Evolutionary conservation across 495 filamentous ascomycete genomes (phyloP), one percentile per base, ranked within the genome.

Genomic region (Trypethelium eluteriae): DNA sequence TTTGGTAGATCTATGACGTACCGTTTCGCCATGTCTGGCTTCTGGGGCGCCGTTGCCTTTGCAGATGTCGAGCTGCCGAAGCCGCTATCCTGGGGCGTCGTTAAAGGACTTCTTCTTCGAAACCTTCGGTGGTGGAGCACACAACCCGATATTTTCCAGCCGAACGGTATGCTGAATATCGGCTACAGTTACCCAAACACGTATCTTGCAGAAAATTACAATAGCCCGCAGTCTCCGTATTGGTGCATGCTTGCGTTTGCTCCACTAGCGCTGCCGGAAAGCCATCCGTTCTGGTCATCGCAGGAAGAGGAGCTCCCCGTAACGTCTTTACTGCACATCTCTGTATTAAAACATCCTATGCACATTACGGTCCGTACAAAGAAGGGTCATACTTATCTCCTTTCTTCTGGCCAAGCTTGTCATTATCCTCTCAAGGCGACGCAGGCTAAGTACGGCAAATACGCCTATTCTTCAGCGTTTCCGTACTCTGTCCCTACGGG

Each of bases 141-240:
- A 10, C 86, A 90, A 70, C 75, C 80, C 18, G 81, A 89, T 70
- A 91, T 92, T 44, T 91, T 89, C 81, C 85, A 84, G 63, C 78
- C 84, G 3, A 86, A 87, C 63, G 89, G 88, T 18, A 90, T 88
- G 18, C 76, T 91, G 59, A 90, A 84, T 14, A 86, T 93, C 50
- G 89, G 89, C 65, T 93, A 90, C 71, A 85, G 83, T 0, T 93
- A 91, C 70, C 85, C 87, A 6, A 92, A 91, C 73, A 89, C 88
- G 83, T 91, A 88, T 72, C 78, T 89, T 69, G 85, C 86, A 2
- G 88, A 93, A 79, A 91, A 91, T 73, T 93, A 92, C 77, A 93
- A 92, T 77, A 88, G 85, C 10, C 88, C 89, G 0, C 88, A 83
- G 11, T 85, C 77, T 11, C 79, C 88, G 66, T 91, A 90, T 74